Base-by-base conservation (phyloP, 2,329 filamentous ascomycete genomes). In the Nectriaceae sp. region DNA sequence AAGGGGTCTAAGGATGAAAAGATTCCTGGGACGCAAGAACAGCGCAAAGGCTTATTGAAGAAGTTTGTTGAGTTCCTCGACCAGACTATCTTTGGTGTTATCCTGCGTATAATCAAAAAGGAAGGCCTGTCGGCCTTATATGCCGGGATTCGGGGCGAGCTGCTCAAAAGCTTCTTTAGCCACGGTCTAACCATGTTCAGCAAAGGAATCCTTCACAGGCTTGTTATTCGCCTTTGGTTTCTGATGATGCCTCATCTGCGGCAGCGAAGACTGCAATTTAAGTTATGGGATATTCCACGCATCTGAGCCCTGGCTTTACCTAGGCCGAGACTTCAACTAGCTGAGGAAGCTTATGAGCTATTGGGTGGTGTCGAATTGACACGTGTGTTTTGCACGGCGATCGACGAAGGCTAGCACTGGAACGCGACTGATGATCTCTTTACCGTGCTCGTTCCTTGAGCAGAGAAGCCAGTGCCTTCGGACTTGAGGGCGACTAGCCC, bases 391-490 rank as follows among this genome's bases (percentile, higher is more conserved):
- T n/a, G n/a, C n/a, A n/a, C n/a, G n/a, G n/a, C n/a, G n/a, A n/a
- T n/a, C n/a, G n/a, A n/a, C n/a, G n/a, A 29, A 6, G 33, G 16
- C 61, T 55, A 94, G 65, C 89, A 93, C 65, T 95, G 89, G 68
- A 96, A 96, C 1, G 86, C 87, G 16, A 95, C 84, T 0, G 88
- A 87, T 3, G 80, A 73, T 67, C 86, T 94, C 70, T 88, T 88
- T 15, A 95, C 90, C 60, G 89, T 82, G 63, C 88, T 96, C 43
- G 82, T 81, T 3, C 94, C 93, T n/a, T 87, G 86, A 4, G 90
- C 88, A 4, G 93, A 92, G 69, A 96, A 97, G 0, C 93, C 93
- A 0, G 93, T 97, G 1, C 93, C 93, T 60, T 97, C 93, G 29
- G 87, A 89, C 57, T 82, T 85, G 41, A 97, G 80, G 63, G 88